Percentiles rank a stretch among this genome's conserved stretches.
Evolutionary conservation across 2,329 filamentous ascomycete genomes (phyloP).

Genomic region (Neophaeococcomyces mojaviensis): DNA sequence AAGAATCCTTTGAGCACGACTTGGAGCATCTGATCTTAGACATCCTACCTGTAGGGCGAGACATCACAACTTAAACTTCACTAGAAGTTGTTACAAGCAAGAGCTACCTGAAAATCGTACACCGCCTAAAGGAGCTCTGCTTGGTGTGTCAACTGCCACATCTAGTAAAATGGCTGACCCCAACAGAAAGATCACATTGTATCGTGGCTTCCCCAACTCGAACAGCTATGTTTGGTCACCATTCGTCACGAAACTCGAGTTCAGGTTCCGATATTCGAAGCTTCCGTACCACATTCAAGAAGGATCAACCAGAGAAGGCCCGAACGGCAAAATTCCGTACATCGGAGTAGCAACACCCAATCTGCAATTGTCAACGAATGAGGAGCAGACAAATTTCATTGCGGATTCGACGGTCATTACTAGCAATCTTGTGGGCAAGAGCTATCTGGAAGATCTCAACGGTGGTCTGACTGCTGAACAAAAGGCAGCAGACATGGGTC

Average conservation of each 20-base stretch:
- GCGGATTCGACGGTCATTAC: constrained; percentile 52
- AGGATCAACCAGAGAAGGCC: constrained; percentile 42
- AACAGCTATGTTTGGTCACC: constrained; percentile 51
- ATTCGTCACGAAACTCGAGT: constrained; percentile 56
- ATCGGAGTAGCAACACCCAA: constrained; percentile 30
- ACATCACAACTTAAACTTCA: no score
- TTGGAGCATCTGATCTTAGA: no score
- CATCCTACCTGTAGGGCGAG: no score
- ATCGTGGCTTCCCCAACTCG: constrained; percentile 41
- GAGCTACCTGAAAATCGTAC: background rate
- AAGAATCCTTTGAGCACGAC: no score
- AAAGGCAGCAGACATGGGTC: constrained; percentile 43
- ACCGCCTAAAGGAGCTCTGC: background rate
- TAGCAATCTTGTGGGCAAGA: constrained; percentile 35
- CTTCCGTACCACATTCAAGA: constrained; percentile 40
- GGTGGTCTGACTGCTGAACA: constrained; percentile 31
- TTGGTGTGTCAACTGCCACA: background rate
- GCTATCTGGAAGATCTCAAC: constrained; percentile 45
- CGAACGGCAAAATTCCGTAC: constrained; percentile 56
- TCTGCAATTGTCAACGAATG: no score
- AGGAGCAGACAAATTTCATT: constrained; percentile 26
- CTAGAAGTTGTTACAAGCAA: no score
- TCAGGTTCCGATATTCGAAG: constrained; percentile 49
- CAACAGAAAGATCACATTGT: no score
- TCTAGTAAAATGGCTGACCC: no score